Evolutionary conservation across 768 basidiomycete species (phyloP).

Genomic region (Collybia sp.): DNA sequence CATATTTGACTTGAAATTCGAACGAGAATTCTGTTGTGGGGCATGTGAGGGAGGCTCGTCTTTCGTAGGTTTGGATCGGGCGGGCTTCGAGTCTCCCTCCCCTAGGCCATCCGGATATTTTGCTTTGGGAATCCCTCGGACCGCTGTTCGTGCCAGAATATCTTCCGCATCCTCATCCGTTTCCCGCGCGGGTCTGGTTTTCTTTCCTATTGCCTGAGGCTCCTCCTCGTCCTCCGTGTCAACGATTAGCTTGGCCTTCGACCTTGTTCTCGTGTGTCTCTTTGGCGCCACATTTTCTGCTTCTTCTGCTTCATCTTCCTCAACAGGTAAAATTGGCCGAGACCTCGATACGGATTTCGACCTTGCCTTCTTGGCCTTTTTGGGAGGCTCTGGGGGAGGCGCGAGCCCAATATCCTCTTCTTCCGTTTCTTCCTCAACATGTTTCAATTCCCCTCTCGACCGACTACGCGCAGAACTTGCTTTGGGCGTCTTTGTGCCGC

Average conservation of each 20-base stretch:
- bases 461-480: slow-evolving; percentile 14
- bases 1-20: background rate
- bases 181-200: slow-evolving; percentile 5
- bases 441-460: slow-evolving; percentile 8
- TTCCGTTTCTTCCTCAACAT: slow-evolving; percentile 13
- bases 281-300: slow-evolving; percentile 5
- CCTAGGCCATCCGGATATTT: too few relatives aligned
- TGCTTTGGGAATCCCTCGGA: too few relatives aligned
- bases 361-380: slow-evolving; percentile 10
- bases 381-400: too few relatives aligned
- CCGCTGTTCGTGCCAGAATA: background rate
- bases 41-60: too few relatives aligned
- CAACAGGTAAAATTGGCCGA: slow-evolving; percentile 1
- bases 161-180: slow-evolving; percentile 5
- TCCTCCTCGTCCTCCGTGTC: slow-evolving; percentile 7
- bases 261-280: slow-evolving; percentile 7
- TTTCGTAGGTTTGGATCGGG: too few relatives aligned
- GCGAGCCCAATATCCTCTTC: background rate
- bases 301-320: slow-evolving; percentile 11
- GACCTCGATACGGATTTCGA: slow-evolving; percentile 17
- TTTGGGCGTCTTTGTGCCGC: slow-evolving; percentile 15
- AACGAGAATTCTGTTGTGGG: too few relatives aligned
- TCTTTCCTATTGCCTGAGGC: background rate
- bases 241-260: slow-evolving; percentile 5
- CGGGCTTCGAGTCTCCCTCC: too few relatives aligned